Evolutionary conservation across 306 rosid species (phyloP).

Genomic region (Vigna mungo): DNA sequence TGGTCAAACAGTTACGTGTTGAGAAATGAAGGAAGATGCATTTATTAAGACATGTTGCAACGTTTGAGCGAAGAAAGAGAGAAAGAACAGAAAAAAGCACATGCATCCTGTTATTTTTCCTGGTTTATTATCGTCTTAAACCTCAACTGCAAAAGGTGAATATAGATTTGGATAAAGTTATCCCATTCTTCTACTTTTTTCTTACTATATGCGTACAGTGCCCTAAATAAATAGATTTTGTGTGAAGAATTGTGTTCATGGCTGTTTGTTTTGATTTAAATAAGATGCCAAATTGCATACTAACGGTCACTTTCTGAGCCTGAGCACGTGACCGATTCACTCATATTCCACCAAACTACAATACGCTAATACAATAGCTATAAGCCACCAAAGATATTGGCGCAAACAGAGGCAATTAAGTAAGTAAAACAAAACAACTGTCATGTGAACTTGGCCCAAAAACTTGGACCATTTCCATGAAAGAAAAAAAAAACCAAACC

Average conservation of each 20-base stretch:
- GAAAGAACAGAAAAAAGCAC: slow-evolving; percentile 15
- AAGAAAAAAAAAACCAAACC: slow-evolving; percentile 5
- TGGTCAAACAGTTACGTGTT: slow-evolving; percentile 18
- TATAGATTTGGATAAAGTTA: neutral
- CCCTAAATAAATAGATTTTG: slow-evolving; percentile 19
- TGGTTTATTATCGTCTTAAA: neutral
- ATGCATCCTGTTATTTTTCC: slow-evolving; percentile 26
- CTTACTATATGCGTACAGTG: neutral
- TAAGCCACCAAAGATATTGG: slow-evolving; percentile 25
- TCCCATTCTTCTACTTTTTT: neutral
- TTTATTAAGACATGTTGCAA: slow-evolving; percentile 5
- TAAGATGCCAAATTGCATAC: slow-evolving; percentile 36
- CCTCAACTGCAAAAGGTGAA: slow-evolving; percentile 21
- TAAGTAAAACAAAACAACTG: slow-evolving; percentile 32
- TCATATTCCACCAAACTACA: slow-evolving; percentile 37
- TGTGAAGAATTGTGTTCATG: neutral
- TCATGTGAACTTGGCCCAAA: slow-evolving; percentile 59
- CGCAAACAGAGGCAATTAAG: slow-evolving; percentile 37
- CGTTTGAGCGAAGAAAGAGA: neutral
- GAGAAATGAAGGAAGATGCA: slow-evolving; percentile 1
- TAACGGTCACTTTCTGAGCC: slow-evolving; percentile 57
- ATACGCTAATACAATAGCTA: neutral
- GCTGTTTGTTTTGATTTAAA: neutral
- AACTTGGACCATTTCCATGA: slow-evolving; percentile 45
- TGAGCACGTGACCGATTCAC: slow-evolving; percentile 56